Conservation (phyloP, 1,284 basidiomycete genomes). For the Marasmius fiardii region DNA sequence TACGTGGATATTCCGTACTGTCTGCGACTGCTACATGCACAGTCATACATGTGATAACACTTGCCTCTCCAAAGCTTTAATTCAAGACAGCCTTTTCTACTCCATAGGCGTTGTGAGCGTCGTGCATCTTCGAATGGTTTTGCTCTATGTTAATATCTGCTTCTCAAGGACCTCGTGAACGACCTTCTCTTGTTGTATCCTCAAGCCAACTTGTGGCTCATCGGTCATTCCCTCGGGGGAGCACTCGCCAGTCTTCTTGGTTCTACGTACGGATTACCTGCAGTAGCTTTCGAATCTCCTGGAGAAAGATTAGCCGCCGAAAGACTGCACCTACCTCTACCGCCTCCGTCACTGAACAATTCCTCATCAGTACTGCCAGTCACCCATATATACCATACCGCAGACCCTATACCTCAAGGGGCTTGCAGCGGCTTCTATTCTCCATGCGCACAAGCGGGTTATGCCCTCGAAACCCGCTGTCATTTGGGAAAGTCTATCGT, state of each 20-base stretch:
- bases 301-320: constrained; percentile 86
- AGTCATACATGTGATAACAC: constrained; percentile 75
- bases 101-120: constrained; percentile 70
- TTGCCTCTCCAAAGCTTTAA: constrained; percentile 82
- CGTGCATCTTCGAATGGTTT: constrained; percentile 1
- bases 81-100: constrained; percentile 92
- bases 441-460: constrained; percentile 63
- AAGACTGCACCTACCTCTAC: constrained; percentile 83
- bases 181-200: constrained; percentile 86
- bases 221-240: constrained; percentile 88
- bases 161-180: constrained; percentile 64
- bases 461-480: constrained; percentile 68
- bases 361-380: constrained; percentile 31
- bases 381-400: constrained; percentile 79
- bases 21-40: constrained; percentile 86
- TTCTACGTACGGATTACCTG: constrained; percentile 91
- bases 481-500: constrained; percentile 69
- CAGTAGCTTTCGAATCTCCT: constrained; percentile 90
- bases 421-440: constrained; percentile 69
- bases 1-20: constrained; percentile 78
- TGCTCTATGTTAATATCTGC: background rate
- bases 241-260: constrained; percentile 86
- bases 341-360: constrained; percentile 30
- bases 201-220: constrained; percentile 85
- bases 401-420: constrained; percentile 80